Conservation (phyloP, 2,329 filamentous ascomycete species). For the Penicillium sp. region DNA sequence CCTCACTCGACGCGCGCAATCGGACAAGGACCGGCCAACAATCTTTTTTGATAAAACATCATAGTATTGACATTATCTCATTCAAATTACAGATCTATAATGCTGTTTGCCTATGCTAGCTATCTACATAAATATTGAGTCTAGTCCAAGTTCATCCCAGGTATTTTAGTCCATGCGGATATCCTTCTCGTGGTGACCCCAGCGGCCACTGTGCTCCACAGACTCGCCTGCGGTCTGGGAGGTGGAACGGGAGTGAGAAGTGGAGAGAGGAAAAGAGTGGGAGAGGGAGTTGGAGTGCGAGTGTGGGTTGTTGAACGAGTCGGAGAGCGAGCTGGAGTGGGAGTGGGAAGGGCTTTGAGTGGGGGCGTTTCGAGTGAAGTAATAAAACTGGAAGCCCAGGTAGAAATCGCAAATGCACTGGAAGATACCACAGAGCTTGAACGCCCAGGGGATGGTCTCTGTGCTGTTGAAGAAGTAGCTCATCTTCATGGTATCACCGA, state of each 20-base stretch:
- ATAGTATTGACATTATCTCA: constrained; percentile 13
- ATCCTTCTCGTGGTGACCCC: constrained; percentile 38
- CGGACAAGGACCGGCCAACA: background rate
- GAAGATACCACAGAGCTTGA: constrained; percentile 51
- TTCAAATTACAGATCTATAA: constrained; percentile 24
- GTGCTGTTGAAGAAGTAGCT: constrained; percentile 50
- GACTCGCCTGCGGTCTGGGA: constrained; percentile 25
- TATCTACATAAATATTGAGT: constrained; percentile 22
- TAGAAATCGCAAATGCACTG: constrained; percentile 51
- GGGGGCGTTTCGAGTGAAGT: constrained; percentile 37
- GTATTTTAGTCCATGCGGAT: constrained; percentile 38
- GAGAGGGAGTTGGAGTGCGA: background rate
- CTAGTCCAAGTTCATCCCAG: constrained; percentile 5
- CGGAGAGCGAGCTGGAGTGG: constrained; percentile 11
- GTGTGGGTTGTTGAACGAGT: constrained; percentile 1
- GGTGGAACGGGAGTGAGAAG: constrained; percentile 19
- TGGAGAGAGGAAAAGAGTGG: background rate
- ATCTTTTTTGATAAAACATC: background rate
- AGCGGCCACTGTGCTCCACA: constrained; percentile 26
- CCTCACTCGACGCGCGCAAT: constrained; percentile 2
- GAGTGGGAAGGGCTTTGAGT: constrained; percentile 19
- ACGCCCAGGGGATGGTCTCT: constrained; percentile 49
- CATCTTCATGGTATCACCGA: constrained; percentile 54
- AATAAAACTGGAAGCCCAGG: constrained; percentile 50
- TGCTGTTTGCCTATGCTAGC: constrained; percentile 12